Evolutionary conservation across 345 rosid genomes (phyloP), one percentile per base, ranked within the genome.

Genomic region (Reutealis trisperma): DNA sequence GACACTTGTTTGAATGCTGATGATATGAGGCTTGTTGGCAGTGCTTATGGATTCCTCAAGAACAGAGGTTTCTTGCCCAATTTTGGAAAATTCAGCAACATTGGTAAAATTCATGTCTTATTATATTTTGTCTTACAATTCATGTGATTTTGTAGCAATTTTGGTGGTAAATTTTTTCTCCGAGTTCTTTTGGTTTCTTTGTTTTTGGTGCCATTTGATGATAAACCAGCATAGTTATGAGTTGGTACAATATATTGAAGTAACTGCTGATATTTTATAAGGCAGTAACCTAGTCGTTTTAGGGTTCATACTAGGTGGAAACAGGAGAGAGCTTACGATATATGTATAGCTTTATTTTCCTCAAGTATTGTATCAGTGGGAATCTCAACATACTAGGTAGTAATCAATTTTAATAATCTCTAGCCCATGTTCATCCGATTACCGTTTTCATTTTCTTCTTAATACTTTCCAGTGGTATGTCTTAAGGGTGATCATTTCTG

Each of bases 1-100:
- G 98, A 92, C 78, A 84, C 98, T 51, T 94, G 98, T 70, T 84
- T 92, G 86, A 92, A 90, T 77, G 97, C 98, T 16, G 98, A 94
- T 78, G 93, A 94, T 79, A 89, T 94, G 96, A 90, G 85, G 73
- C 98, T 94, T 67, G 98, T 91, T 13, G 88, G 86, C 44, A 84
- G 79, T 79, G 92, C 97, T 27, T 94, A 91, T 59, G 84, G 77
- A 16, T 88, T 88, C 76, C 94, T 94, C 57, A 86, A 87, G 78
- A 89, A 81, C 65, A 86, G 89, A 78, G 91, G 89, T 8, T 76
- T 94, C 70, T 73, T 94, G 74, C 89, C 97, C 61, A 87, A 70
- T 87, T 94, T 93, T 68, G 97, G 92, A 76, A 91, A 89, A 79
- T 90, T 89, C 82, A 83, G 80, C 70, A 87, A 77, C 80, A 88